phyloP scores from a whole-genome alignment of 169 alveolate species.

The Plasmodium adleri region DNA sequence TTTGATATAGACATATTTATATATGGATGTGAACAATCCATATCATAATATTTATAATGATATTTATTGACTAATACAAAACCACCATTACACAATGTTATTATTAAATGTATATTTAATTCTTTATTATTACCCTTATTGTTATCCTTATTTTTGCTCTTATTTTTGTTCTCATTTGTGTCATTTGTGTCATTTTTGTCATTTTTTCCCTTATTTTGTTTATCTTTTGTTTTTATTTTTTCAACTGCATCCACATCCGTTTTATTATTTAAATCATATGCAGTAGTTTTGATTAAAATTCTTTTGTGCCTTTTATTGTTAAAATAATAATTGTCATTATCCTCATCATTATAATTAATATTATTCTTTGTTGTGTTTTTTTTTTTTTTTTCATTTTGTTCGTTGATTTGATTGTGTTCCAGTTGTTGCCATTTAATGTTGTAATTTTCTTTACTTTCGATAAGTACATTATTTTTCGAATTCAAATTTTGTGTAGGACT shows the following conservation, averaged over 20 bases:
- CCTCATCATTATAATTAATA: too few species aligned
- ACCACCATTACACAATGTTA: constrained; percentile 53
- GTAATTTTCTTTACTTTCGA: constrained; percentile 34
- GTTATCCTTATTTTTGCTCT: background rate
- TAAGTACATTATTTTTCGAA: constrained; percentile 17
- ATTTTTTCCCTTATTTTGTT: too few species aligned
- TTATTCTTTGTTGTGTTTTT: background rate
- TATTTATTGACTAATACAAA: constrained; percentile 43
- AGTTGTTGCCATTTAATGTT: background rate
- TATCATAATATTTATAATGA: constrained; percentile 46
- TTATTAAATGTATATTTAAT: constrained; percentile 50
- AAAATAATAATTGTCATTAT: too few species aligned
- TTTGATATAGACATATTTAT: constrained; percentile 63
- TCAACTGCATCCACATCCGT: background rate
- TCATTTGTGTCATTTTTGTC: background rate
- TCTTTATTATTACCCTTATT: constrained; percentile 10
- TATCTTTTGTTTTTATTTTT: background rate
- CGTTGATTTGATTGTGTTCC: background rate
- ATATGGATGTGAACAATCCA: constrained; percentile 25
- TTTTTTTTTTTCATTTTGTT: background rate
- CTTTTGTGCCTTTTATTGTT: background rate
- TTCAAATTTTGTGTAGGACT: constrained; percentile 20
- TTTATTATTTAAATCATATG: constrained; percentile 58
- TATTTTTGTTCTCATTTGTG: background rate
- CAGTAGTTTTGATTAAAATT: constrained; percentile 26